These are phyloP conservation scores for Tulasnella sp. DNA, from an alignment of 768 basidiomycete species.

Conservation along the genomic window DNA sequence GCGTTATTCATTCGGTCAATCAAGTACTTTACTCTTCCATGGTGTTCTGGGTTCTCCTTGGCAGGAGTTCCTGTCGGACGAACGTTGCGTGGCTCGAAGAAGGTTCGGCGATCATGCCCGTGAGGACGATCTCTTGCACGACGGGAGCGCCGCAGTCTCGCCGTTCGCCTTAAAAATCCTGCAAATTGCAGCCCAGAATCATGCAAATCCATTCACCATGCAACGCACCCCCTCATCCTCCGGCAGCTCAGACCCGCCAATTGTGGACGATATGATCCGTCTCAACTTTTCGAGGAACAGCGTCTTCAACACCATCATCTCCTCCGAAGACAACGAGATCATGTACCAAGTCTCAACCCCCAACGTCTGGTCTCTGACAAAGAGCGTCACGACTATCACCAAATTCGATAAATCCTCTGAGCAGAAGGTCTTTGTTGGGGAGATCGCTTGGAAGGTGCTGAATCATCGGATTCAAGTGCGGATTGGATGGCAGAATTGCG, in stretches of 20 bases:
- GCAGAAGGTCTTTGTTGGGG: background rate
- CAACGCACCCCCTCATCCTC: too few relatives aligned
- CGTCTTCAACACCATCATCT: slow-evolving; percentile 9
- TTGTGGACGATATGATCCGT: background rate
- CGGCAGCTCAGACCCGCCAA: background rate
- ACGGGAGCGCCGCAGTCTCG: too few relatives aligned
- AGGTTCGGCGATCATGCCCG: too few relatives aligned
- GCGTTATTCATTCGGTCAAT: too few relatives aligned
- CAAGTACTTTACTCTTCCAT: too few relatives aligned
- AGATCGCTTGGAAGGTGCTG: slow-evolving; percentile 2
- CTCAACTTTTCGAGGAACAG: background rate
- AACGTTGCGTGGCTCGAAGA: too few relatives aligned
- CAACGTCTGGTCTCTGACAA: background rate
- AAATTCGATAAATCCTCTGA: background rate
- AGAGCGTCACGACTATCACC: background rate
- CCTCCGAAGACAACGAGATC: background rate
- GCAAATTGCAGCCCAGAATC: too few relatives aligned
- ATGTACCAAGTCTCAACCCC: slow-evolving; percentile 11
- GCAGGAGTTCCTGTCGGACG: too few relatives aligned
- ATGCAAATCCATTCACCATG: too few relatives aligned
- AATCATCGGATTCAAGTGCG: background rate
- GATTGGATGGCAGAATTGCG: background rate
- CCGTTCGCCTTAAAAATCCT: too few relatives aligned
- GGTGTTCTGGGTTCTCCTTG: too few relatives aligned
- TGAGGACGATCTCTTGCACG: too few relatives aligned